Evolutionary conservation across 75 land plant genomes (phyloP).

Genomic region (Sequoia sempervirens): DNA sequence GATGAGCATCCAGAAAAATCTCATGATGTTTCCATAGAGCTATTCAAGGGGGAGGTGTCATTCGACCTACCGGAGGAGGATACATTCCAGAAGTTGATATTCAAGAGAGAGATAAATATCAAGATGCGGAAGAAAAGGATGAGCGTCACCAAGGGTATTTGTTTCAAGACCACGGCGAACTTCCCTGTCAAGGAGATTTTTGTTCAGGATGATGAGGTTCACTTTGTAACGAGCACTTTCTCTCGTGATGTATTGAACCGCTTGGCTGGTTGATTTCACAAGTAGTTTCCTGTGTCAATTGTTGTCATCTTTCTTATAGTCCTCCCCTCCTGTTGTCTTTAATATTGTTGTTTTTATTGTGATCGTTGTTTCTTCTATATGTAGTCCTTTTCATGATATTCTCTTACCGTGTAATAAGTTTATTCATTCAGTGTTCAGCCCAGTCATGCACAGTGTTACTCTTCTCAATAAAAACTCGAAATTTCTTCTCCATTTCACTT

Average conservation of each 20-base stretch:
- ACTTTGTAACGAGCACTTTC: too few species aligned
- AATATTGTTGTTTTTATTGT: not conserved
- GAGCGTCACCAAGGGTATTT: slow-evolving; percentile 27
- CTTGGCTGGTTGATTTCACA: not conserved
- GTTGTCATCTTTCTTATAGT: too few species aligned
- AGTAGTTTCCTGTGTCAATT: not conserved
- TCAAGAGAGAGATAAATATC: too few species aligned
- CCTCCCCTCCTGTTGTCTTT: not conserved
- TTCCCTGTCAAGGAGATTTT: too few species aligned
- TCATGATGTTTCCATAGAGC: too few species aligned
- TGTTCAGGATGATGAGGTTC: too few species aligned
- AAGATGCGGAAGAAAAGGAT: slow-evolving; percentile 16
- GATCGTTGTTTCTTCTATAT: not conserved
- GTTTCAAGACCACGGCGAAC: slow-evolving; percentile 29
- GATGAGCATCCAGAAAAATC: too few species aligned
- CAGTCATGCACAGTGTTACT: not conserved
- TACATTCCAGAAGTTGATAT: too few species aligned
- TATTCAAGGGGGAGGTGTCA: too few species aligned
- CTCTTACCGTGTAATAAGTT: not conserved
- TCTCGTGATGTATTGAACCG: not conserved
- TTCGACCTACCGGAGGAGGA: too few species aligned
- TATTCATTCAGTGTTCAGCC: not conserved
- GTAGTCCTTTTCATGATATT: not conserved
- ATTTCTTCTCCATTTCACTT: not conserved
- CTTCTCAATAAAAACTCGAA: not conserved